Evolutionary conservation across 306 rosid species (phyloP), one percentile per base, ranked within the genome.

Genomic region (Sicyos baderoa): DNA sequence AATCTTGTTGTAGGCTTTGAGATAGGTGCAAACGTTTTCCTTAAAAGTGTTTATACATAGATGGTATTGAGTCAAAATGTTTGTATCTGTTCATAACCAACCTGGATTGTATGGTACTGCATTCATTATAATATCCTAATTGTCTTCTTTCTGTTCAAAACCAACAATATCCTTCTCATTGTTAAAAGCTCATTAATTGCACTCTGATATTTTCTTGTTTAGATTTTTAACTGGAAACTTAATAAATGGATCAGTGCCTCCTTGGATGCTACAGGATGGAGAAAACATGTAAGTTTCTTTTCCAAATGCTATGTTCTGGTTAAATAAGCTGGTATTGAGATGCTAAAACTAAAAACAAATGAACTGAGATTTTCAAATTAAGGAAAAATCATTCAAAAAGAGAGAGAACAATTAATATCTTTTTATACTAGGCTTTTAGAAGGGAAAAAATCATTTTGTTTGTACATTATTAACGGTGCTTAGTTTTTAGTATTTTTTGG

Each of bases 181-280:
- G n/a, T 47, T 6, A 23, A 58, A 27, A 25, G 64, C 17, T 27
- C 14, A 45, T 45, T 45, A 11, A 12, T 49, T 49, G 2, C 42
- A 23, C 23, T 25, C 11, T 58, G 64, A 23, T 58, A 25, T 58
- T 25, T 58, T 58, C 18, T 54, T 53, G 45, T 65, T 65, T 56
- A 86, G 89, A 59, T 60, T 54, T 75, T 79, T 85, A 75, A 68
- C 78, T 11, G 82, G 81, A 62, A 82, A 85, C 66, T 15, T 21
- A 51, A 63, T 85, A 16, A 29, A 65, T 54, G 87, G 87, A 76
- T 13, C 55, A 9, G 76, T 76, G 79, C 84, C 82, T 44, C 7
- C 5, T 14, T 82, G 82, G 87, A 79, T 61, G 70, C 23, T 48
- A 7, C 29, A 52, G 9, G 59, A 63, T 23, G 71, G 72, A 23